Conservation (phyloP, 2,329 filamentous ascomycete species). For the Pseudogymnoascus sp. region DNA sequence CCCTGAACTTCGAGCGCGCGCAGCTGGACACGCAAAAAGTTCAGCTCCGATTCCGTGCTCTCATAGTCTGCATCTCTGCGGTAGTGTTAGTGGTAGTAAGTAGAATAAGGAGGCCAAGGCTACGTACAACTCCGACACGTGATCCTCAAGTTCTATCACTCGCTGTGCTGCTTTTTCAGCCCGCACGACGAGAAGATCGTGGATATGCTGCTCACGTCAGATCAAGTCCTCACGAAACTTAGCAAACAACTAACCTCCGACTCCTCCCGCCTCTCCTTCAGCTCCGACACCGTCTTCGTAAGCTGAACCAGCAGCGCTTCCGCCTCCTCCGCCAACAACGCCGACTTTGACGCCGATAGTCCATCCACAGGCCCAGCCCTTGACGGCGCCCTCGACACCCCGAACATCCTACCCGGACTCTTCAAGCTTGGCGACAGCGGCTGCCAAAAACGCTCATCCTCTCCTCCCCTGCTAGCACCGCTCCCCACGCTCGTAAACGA, state of each 20-base stretch:
- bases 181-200: conserved; percentile 51
- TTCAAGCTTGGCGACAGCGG: conserved; percentile 20
- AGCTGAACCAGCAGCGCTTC: conserved; percentile 46
- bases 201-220: conserved; percentile 46
- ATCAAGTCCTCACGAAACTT: background rate
- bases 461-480: conserved; percentile 16
- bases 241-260: conserved; percentile 39
- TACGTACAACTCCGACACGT: conserved; percentile 50
- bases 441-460: conserved; percentile 21
- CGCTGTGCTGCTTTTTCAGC: conserved; percentile 51
- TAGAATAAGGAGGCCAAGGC: background rate
- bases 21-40: conserved; percentile 55
- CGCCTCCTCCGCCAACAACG: conserved; percentile 33
- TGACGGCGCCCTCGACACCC: background rate
- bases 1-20: conserved; percentile 57
- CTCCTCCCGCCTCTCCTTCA: conserved; percentile 53
- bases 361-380: background rate
- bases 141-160: conserved; percentile 54
- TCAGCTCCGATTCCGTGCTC: conserved; percentile 53
- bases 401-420: background rate
- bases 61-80: conserved; percentile 48
- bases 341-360: conserved; percentile 20
- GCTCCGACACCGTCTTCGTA: conserved; percentile 41
- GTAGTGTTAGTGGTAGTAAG: background rate
- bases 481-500: conserved; percentile 11